Evolutionary conservation across 2,329 filamentous ascomycete genomes (phyloP).

Genomic region (Epichloe brachyelytri): DNA sequence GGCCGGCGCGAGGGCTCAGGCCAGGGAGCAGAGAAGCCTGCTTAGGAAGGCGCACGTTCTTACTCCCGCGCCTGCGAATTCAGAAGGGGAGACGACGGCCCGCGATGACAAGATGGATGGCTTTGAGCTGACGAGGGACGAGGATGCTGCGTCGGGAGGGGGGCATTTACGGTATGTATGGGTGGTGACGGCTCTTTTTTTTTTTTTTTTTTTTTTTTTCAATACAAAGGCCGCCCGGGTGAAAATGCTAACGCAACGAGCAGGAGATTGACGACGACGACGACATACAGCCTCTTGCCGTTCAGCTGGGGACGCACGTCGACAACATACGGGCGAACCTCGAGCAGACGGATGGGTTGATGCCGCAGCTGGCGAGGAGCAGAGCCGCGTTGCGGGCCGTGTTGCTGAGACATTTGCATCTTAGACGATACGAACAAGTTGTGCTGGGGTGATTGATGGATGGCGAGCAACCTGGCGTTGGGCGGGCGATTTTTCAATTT

Average conservation of each 20-base stretch:
- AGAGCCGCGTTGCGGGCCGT: conserved; percentile 36
- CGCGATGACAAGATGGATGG: conserved; percentile 2
- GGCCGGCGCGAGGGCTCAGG: conserved; percentile 42
- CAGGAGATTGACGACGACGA: conserved; percentile 17
- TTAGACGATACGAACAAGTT: conserved; percentile 33
- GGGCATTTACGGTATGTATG: conserved; percentile 11
- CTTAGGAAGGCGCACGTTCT: conserved; percentile 37
- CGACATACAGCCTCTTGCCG: conserved; percentile 30
- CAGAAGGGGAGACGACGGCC: conserved; percentile 1
- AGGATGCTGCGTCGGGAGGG: background rate
- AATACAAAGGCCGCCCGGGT: too few relatives aligned
- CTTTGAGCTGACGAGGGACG: conserved; percentile 3
- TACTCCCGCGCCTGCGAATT: conserved; percentile 24
- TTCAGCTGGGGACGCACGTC: conserved; percentile 41
- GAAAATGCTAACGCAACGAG: too few relatives aligned
- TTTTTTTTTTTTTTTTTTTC: background rate
- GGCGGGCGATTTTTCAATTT: too few relatives aligned
- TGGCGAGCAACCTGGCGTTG: too few relatives aligned
- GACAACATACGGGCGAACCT: conserved; percentile 43
- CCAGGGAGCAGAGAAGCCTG: conserved; percentile 35
- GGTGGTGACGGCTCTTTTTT: too few relatives aligned
- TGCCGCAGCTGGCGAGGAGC: conserved; percentile 34
- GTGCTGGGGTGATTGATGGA: conserved; percentile 24
- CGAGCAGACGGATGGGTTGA: conserved; percentile 37
- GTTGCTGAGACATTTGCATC: conserved; percentile 31